A percentile compares a stretch with the other conserved stretches of the same genome.
Conservation (phyloP, 345 rosid genomes). For the Camelina hispida region DNA sequence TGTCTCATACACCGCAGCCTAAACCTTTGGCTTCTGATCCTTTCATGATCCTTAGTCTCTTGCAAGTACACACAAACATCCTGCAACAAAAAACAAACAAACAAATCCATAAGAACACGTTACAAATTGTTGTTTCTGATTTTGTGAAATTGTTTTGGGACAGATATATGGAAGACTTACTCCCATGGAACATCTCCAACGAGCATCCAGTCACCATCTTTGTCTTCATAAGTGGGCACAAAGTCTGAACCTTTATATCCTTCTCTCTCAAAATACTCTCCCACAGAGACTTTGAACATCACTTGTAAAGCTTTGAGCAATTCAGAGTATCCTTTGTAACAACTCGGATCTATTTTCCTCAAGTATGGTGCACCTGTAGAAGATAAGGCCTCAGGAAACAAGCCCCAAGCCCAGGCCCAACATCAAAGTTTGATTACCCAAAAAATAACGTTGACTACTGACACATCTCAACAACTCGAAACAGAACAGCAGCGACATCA, state of each 20-base stretch:
- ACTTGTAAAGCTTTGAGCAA: constrained; percentile 61
- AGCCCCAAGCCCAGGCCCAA: too few relatives aligned
- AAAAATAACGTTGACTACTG: too few relatives aligned
- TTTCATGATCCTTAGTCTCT: constrained; percentile 63
- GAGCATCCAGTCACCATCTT: constrained; percentile 92
- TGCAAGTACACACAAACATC: constrained; percentile 62
- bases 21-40: constrained; percentile 63
- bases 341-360: constrained; percentile 69
- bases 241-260: constrained; percentile 71
- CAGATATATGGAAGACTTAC: constrained; percentile 38
- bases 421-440: too few relatives aligned
- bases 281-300: constrained; percentile 67
- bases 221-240: constrained; percentile 79
- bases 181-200: constrained; percentile 88
- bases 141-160: neutral
- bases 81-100: constrained; percentile 30
- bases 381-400: too few relatives aligned
- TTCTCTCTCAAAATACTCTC: constrained; percentile 59
- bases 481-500: too few relatives aligned
- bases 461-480: too few relatives aligned
- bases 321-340: constrained; percentile 59
- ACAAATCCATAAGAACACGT: constrained; percentile 24
- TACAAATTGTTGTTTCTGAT: neutral
- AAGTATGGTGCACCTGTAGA: constrained; percentile 66
- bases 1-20: constrained; percentile 47